Evolutionary conservation across 768 basidiomycete species (phyloP).

Genomic region (Xerocomellus intermedius): DNA sequence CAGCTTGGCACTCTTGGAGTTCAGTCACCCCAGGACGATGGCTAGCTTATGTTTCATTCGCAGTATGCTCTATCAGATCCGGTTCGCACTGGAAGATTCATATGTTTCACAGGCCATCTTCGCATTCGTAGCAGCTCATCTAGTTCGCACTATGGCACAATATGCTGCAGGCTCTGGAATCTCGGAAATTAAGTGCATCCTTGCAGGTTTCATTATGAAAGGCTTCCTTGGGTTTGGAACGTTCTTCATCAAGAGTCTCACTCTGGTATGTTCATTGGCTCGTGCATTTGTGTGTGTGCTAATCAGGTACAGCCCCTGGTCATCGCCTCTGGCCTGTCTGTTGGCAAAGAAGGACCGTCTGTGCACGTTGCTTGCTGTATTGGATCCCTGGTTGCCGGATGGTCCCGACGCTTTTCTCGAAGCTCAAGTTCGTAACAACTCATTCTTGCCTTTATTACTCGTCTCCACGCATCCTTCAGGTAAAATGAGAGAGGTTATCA

Average conservation of each 20-base stretch:
- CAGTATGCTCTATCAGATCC: conserved; percentile 52
- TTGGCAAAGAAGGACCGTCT: conserved; percentile 97
- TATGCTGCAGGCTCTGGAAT: conserved; percentile 99
- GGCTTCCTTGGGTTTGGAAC: conserved; percentile 90
- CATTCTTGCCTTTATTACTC: conserved; percentile 3
- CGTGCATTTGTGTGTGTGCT: conserved; percentile 1
- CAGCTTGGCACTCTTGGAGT: conserved; percentile 93
- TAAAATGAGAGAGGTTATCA: conserved; percentile 87
- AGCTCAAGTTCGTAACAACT: conserved; percentile 69
- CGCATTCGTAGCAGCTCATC: conserved; percentile 82
- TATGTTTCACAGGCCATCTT: conserved; percentile 59
- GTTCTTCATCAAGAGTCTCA: conserved; percentile 90
- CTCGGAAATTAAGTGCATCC: conserved; percentile 97
- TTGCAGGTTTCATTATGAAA: conserved; percentile 97
- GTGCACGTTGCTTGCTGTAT: conserved; percentile 97
- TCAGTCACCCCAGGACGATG: conserved; percentile 67
- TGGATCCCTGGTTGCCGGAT: conserved; percentile 83
- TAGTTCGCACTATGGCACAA: conserved; percentile 85
- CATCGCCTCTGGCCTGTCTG: conserved; percentile 94
- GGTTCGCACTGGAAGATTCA: conserved; percentile 1
- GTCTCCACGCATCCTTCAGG: conserved; percentile 38
- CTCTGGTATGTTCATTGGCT: conserved; percentile 59
- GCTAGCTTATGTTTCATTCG: conserved; percentile 84
- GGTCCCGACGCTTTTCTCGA: conserved; percentile 77
- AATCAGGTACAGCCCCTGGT: conserved; percentile 73